Percentiles rank a stretch among this genome's conserved stretches.
phyloP scores from a whole-genome alignment of 2,329 filamentous ascomycete genomes.

The Immersiporthe knoxdaviesiana region DNA sequence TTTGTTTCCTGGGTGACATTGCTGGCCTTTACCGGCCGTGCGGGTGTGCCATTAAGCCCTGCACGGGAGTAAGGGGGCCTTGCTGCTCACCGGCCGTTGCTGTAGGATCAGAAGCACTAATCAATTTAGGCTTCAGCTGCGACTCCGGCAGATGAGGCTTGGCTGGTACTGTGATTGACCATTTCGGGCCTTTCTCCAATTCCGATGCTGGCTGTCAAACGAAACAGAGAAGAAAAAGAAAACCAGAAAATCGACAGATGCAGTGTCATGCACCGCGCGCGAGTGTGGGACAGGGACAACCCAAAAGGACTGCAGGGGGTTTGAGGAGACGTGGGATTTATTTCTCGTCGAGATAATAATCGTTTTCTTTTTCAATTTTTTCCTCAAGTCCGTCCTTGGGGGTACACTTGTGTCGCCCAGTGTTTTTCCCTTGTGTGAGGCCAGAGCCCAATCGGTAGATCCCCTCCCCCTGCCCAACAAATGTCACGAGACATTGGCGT shows the following conservation, averaged over 20 bases:
- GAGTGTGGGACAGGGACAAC: neutral
- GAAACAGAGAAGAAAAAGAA: too few species aligned
- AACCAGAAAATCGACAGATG: neutral
- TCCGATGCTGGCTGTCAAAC: neutral
- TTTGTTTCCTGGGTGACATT: neutral
- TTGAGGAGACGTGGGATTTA: neutral
- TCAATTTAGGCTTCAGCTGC: neutral
- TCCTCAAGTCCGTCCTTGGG: neutral
- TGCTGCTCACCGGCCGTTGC: neutral
- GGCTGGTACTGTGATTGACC: neutral
- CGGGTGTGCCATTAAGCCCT: neutral
- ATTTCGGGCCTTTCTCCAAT: constrained; percentile 5
- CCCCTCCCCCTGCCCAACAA: too few species aligned
- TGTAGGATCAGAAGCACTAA: constrained; percentile 1
- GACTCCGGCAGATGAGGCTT: neutral
- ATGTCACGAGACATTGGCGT: neutral
- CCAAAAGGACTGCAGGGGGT: neutral
- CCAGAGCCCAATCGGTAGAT: neutral
- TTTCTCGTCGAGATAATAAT: neutral
- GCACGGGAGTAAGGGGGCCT: neutral
- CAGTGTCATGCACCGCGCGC: neutral
- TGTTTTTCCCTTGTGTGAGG: neutral
- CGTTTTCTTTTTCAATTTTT: neutral
- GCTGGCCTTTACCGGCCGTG: too few species aligned
- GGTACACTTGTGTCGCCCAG: neutral